Base-by-base conservation (phyloP, 768 basidiomycete species). In the Leucocoprinus leucothites region DNA sequence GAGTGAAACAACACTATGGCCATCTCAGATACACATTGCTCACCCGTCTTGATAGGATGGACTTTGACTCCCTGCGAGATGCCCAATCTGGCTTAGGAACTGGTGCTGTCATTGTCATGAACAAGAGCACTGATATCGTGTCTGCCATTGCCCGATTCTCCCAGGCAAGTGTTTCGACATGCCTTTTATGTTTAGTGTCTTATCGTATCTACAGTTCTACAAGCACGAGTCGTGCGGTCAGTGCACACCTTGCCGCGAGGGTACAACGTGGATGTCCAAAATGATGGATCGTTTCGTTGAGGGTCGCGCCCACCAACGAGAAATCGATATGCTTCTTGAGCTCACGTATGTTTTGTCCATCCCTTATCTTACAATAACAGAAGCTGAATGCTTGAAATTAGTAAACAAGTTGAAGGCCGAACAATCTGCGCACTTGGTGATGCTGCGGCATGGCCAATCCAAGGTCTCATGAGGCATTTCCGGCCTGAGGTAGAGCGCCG, bases 241-340 rank as follows among this genome's bases (percentile, higher is more conserved):
- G 68, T 98, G 95, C 64, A 95, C 94, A 9, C 94, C 94, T 3
- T 96, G 94, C 69, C 76, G 92, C 59, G 91, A 94, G 65, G 94
- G 94, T 35, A 98, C 96, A 1, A 97, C 94, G 0, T 98, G 96
- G 96, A 93, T 99, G 91, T 92, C 89, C 84, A 96, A 98, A 73
- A 98, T 98, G 94, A 99, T 99, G 96, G 82, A 93, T 68, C 87
- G 96, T 45, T 84, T 99, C 78, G 92, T 90, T 16, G 89, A 91
- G 65, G 96, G 96, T 2, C 82, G 95, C 9, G 91, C 87, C 0
- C 91, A 95, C 65, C 79, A 81, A 60, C 86, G 96, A 56, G 96
- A 99, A 75, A 98, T 99, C 56, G 96, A 98, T 70, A 98, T 98
- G 96, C 79, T 99, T 11, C 82, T 95, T 25, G 96, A 98, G 71